These are phyloP conservation scores for Hordeum marinum DNA, from an alignment of 176 grass and related monocot species.

Conservation along the genomic window DNA sequence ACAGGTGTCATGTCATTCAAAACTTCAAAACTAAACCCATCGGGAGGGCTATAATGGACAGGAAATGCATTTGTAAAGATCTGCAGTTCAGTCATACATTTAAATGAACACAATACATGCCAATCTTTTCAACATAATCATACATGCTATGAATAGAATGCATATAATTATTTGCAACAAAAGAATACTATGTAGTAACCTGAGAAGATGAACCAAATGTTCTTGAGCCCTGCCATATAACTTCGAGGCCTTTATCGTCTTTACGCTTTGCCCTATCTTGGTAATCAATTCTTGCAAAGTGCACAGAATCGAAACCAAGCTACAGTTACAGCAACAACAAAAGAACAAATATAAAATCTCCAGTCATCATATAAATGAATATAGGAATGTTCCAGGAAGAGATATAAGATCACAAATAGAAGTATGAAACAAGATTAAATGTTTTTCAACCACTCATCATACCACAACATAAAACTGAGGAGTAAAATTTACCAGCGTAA, in stretches of 20 bases:
- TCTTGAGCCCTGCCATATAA: conserved; percentile 89
- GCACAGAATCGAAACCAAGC: conserved; percentile 88
- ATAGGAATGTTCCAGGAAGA: background rate
- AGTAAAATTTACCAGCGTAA: conserved; percentile 2
- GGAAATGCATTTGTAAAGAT: conserved; percentile 94
- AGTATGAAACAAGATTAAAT: background rate
- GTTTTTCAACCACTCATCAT: background rate
- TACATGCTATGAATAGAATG: background rate
- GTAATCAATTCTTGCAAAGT: conserved; percentile 98
- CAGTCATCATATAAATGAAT: no score
- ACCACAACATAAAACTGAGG: background rate
- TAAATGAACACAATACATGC: background rate
- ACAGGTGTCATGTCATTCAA: conserved; percentile 57
- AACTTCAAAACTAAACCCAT: conserved; percentile 80
- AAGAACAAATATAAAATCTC: background rate
- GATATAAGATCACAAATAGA: background rate
- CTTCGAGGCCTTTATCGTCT: conserved; percentile 71
- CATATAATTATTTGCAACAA: background rate
- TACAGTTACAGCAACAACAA: conserved; percentile 32
- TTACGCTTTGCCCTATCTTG: conserved; percentile 74
- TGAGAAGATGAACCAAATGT: conserved; percentile 85
- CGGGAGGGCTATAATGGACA: conserved; percentile 89
- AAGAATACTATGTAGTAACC: conserved; percentile 36
- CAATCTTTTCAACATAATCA: background rate
- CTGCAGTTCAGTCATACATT: conserved; percentile 41